Evolutionary conservation across 345 rosid species (phyloP).

Genomic region (Linum lewisii): DNA sequence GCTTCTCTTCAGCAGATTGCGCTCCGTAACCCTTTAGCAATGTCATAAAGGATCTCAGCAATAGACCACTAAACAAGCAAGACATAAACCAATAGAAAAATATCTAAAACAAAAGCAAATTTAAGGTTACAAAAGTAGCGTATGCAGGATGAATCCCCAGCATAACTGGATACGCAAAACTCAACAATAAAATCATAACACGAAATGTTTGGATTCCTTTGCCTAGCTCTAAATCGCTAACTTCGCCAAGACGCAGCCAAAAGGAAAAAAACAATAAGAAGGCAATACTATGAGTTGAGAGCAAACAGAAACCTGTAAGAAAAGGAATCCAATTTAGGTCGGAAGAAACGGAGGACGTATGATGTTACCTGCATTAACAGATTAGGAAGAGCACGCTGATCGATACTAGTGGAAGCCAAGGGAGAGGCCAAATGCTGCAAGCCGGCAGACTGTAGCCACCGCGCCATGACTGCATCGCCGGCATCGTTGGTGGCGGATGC

Average conservation of each 20-base stretch:
- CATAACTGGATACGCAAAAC: background rate
- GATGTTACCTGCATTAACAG: slow-evolving; percentile 71
- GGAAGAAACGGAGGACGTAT: background rate
- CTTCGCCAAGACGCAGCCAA: background rate
- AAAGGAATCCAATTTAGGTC: background rate
- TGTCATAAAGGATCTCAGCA: slow-evolving; percentile 12
- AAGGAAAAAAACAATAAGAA: background rate
- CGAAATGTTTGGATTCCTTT: slow-evolving; percentile 4
- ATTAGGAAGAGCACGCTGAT: slow-evolving; percentile 84
- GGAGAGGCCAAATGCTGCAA: slow-evolving; percentile 99
- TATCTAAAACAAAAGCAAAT: background rate
- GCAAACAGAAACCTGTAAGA: background rate
- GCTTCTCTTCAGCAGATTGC: slow-evolving; percentile 96
- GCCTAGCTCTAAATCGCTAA: background rate
- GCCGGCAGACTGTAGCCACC: slow-evolving; percentile 99
- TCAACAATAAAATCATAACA: background rate
- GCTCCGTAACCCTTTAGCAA: slow-evolving; percentile 79
- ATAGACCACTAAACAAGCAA: background rate
- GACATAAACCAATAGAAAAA: background rate
- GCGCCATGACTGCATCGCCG: slow-evolving; percentile 95
- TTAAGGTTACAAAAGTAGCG: background rate
- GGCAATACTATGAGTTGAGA: background rate
- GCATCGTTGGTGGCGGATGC: slow-evolving; percentile 63
- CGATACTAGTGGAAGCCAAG: slow-evolving; percentile 60
- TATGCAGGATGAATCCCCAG: background rate